These are phyloP conservation scores for Paramecium sonneborni DNA, from an alignment of 73 alveolate genomes.

Conservation along the genomic window DNA sequence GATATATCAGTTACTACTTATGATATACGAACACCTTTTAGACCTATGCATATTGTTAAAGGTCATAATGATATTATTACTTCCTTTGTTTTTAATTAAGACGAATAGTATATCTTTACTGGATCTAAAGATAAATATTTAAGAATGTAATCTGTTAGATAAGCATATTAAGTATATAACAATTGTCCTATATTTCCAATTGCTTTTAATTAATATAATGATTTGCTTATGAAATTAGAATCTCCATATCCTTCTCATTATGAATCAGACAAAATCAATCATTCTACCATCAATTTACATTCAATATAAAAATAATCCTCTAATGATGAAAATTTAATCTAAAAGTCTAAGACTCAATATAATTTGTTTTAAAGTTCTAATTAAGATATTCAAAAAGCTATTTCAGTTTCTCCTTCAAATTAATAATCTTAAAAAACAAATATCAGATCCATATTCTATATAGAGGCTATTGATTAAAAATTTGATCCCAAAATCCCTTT, in stretches of 20 bases:
- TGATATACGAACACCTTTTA: background rate
- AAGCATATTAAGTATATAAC: background rate
- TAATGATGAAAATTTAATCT: background rate
- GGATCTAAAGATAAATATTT: slow-evolving; percentile 46
- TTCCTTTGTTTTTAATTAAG: background rate
- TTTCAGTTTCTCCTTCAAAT: background rate
- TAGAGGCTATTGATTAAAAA: background rate
- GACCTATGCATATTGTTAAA: slow-evolving; percentile 6
- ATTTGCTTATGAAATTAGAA: slow-evolving; percentile 37
- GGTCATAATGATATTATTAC: slow-evolving; percentile 50
- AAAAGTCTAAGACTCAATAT: background rate
- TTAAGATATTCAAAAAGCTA: background rate
- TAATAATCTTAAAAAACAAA: background rate
- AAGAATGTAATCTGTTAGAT: background rate
- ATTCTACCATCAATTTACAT: background rate
- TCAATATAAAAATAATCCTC: background rate
- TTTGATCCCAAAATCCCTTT: background rate
- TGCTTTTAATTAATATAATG: slow-evolving; percentile 22
- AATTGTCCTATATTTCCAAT: slow-evolving; percentile 41
- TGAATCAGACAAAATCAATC: background rate
- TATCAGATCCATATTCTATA: background rate
- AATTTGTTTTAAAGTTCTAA: background rate
- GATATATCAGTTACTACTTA: slow-evolving; percentile 48
- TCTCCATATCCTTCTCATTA: background rate
- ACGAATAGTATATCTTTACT: background rate